Conservation (phyloP, 805 yeast species). For the Saccharomycopsis selenospora region DNA sequence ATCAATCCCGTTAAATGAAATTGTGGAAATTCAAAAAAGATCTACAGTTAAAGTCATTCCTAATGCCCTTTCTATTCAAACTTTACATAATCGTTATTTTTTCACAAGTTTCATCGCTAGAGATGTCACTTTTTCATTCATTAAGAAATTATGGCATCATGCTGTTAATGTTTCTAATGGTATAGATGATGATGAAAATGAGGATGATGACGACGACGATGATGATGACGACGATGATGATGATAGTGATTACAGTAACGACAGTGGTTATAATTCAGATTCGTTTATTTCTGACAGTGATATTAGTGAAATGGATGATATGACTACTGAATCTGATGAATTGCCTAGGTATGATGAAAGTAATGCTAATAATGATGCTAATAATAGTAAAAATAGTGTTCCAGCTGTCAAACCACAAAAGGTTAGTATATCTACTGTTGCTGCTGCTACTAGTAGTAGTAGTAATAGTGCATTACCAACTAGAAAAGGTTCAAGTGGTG, state of each 20-base stretch:
- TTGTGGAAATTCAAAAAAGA: conserved; percentile 56
- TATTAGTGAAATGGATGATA: background rate
- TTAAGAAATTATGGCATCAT: conserved; percentile 57
- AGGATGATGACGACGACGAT: conserved; percentile 3
- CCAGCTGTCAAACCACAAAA: too few species aligned
- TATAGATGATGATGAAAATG: conserved; percentile 1
- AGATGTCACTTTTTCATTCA: conserved; percentile 43
- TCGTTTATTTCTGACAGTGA: background rate
- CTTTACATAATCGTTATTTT: conserved; percentile 52
- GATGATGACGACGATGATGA: conserved; percentile 11
- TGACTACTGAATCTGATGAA: background rate
- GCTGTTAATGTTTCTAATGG: conserved; percentile 26
- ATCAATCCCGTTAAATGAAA: conserved; percentile 50
- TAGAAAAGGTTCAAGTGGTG: too few species aligned
- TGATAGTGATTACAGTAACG: conserved; percentile 10
- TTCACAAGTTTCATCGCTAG: conserved; percentile 62
- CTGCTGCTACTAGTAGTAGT: too few species aligned
- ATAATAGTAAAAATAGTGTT: conserved; percentile 12
- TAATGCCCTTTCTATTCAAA: conserved; percentile 57
- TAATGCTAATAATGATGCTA: conserved; percentile 7
- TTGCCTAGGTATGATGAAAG: too few species aligned
- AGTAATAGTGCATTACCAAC: too few species aligned
- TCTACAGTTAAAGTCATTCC: conserved; percentile 66
- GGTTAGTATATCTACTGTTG: too few species aligned
- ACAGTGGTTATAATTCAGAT: conserved; percentile 8